Percentiles rank a stretch among this genome's conserved stretches.
phyloP scores from a whole-genome alignment of 306 rosid species.

The Quercus aquifolioides region DNA sequence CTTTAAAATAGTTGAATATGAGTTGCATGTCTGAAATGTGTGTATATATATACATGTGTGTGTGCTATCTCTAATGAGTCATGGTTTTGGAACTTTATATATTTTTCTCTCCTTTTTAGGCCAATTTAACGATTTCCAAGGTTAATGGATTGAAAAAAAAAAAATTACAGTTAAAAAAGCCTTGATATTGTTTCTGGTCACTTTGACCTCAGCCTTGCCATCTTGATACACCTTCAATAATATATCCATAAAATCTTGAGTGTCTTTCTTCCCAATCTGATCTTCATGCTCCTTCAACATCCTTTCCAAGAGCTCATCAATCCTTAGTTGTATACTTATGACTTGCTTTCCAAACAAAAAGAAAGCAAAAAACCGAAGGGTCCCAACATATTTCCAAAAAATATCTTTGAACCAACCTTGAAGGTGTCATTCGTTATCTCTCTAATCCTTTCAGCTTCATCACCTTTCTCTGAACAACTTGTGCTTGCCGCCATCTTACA shows the following conservation, averaged over 20 bases:
- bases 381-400: conserved; percentile 50
- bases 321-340: conserved; percentile 29
- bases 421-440: conserved; percentile 30
- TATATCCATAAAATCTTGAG: conserved; percentile 41
- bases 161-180: conserved; percentile 42
- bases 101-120: too few species aligned
- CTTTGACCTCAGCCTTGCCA: conserved; percentile 38
- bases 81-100: too few species aligned
- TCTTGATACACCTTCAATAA: conserved; percentile 42
- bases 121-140: too few species aligned
- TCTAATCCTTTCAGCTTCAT: conserved; percentile 41
- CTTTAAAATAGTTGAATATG: too few species aligned
- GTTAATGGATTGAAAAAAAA: neutral
- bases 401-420: conserved; percentile 36
- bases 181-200: conserved; percentile 44
- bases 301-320: conserved; percentile 43
- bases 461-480: conserved; percentile 32
- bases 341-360: conserved; percentile 44
- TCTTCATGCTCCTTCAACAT: conserved; percentile 46
- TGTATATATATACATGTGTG: fast-evolving
- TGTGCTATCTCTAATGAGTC: too few species aligned
- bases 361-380: conserved; percentile 34
- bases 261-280: conserved; percentile 12
- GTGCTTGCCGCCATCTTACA: conserved; percentile 48
- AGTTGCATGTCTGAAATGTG: too few species aligned